These are phyloP conservation scores for Diaporthe capsici DNA, from an alignment of 2,329 filamentous ascomycete genomes.

Conservation along the genomic window DNA sequence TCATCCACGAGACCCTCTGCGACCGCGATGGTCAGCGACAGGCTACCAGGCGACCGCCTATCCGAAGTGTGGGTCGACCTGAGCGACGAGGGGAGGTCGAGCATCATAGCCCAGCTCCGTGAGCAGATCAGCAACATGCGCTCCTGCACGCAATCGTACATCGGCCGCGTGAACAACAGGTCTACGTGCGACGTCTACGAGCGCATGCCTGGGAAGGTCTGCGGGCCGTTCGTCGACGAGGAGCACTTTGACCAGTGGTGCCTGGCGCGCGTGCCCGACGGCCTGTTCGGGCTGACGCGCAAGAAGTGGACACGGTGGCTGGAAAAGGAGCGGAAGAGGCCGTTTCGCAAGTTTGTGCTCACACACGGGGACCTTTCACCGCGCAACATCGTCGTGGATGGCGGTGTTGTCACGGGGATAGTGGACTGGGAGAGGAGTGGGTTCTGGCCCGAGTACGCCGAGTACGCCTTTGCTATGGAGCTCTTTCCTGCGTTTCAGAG, in stretches of 20 bases:
- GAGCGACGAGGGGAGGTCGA: background rate
- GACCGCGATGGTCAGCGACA: conserved; percentile 34
- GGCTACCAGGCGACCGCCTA: conserved; percentile 35
- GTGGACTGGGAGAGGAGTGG: conserved; percentile 41
- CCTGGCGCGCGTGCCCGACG: conserved; percentile 17
- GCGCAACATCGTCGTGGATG: conserved; percentile 38
- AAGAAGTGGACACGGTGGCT: conserved; percentile 17
- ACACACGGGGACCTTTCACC: conserved; percentile 30
- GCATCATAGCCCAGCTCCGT: conserved; percentile 38
- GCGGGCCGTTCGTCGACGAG: conserved; percentile 38
- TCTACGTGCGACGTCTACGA: conserved; percentile 1
- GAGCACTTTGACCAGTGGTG: conserved; percentile 40
- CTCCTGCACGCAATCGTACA: conserved; percentile 38
- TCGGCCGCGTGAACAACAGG: conserved; percentile 35
- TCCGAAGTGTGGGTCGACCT: conserved; percentile 27
- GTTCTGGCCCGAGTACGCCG: conserved; percentile 41
- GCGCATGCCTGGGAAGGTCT: background rate
- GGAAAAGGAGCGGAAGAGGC: conserved; percentile 27
- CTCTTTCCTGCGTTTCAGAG: background rate
- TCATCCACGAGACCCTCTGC: background rate
- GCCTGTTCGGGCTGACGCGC: background rate
- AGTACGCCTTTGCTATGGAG: conserved; percentile 40
- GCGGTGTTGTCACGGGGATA: conserved; percentile 36
- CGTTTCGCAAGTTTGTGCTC: conserved; percentile 6
- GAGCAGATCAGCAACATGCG: conserved; percentile 36